Evolutionary conservation across 805 yeast species (phyloP), one percentile per base, ranked within the genome.

Genomic region (Candida parachauliodes): DNA sequence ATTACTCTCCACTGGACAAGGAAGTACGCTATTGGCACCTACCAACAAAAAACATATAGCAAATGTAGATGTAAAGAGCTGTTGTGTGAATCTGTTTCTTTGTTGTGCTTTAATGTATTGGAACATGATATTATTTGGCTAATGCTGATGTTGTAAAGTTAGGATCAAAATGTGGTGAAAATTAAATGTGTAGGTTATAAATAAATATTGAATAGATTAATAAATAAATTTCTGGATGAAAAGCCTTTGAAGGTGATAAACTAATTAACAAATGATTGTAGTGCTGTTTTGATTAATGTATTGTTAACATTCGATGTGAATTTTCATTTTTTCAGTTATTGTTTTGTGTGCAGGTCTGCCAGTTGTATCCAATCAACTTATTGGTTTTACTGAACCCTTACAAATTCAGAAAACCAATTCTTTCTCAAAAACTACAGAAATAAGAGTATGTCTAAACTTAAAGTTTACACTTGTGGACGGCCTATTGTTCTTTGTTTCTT

Each of bases 1-100:
- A 5, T 61, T 62, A 32, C 50, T 49, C 45, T 68, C 72, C 8
- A 68, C 60, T 4, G 74, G 74, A 49, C 74, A 68, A 17, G 72
- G 72, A 19, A 68, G 47, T 16, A 68, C 39, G 1, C 80, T 76
- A 39, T 78, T 81, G 11, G 81, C 79, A 12, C 83, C 75, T 4
- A 68, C 74, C 35, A 68, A 42, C 36, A 59, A 52, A 41, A 83
- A 74, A 25, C 89, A 83, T 20, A 84, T 77, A n/a, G 82, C 70
- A 45, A 83, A 83, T 0, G 93, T 83, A 14, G 88, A 77, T 17
- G 82, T 76, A 59, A 83, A 83, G 42, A 83, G 64, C 10, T 86
- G 80, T 33, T 74, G 72, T 16, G 88, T 81, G 36, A 83, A 62
- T 44, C 64, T 65, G 39, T 69, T 68, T 52, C 84, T 69, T 34